phyloP scores from a whole-genome alignment of 1,284 basidiomycete species.

The Puccinia horiana region DNA sequence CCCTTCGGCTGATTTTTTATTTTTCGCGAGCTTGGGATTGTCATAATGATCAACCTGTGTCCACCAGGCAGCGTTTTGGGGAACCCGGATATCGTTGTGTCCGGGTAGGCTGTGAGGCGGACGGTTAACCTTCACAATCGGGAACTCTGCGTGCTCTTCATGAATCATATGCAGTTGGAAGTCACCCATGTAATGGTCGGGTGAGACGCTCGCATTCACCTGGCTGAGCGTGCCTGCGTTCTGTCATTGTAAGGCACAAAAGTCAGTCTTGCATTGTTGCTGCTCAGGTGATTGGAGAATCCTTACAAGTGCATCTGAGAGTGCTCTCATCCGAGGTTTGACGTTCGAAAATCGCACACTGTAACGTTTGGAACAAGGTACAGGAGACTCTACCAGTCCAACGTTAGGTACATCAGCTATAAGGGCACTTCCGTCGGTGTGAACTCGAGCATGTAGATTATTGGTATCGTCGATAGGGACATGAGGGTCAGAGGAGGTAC shows the following conservation, averaged over 20 bases:
- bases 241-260: background rate
- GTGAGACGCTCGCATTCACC: slow-evolving; percentile 41
- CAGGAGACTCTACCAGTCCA: background rate
- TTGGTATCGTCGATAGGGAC: background rate
- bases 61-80: slow-evolving; percentile 74
- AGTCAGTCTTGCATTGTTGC: background rate
- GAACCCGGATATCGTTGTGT: slow-evolving; percentile 66
- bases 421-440: background rate
- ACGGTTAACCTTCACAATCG: slow-evolving; percentile 73
- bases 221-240: slow-evolving; percentile 30
- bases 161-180: slow-evolving; percentile 56
- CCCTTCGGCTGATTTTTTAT: background rate
- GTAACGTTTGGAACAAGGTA: background rate
- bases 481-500: background rate
- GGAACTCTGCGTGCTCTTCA: slow-evolving; percentile 63
- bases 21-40: slow-evolving; percentile 6
- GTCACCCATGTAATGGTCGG: slow-evolving; percentile 33
- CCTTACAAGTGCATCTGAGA: slow-evolving; percentile 33
- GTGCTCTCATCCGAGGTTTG: slow-evolving; percentile 31
- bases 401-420: background rate
- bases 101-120: slow-evolving; percentile 67
- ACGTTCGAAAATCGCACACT: background rate
- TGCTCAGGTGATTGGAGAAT: background rate
- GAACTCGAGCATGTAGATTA: background rate
- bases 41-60: slow-evolving; percentile 37